Percentiles rank a stretch among this genome's conserved stretches.
These are phyloP conservation scores for Trametes maxima DNA, from an alignment of 768 basidiomycete species.

Conservation along the genomic window DNA sequence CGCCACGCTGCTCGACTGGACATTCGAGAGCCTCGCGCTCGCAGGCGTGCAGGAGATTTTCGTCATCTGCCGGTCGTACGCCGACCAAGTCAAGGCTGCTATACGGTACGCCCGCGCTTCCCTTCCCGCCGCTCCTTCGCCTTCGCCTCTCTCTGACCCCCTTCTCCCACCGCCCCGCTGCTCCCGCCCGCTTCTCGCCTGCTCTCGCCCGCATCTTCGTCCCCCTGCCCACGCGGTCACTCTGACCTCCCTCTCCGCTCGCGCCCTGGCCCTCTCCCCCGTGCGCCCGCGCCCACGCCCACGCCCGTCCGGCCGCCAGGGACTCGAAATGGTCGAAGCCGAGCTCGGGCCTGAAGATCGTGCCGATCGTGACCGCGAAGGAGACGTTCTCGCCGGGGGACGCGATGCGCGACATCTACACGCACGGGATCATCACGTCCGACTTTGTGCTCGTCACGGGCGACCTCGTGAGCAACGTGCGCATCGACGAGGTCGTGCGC, in stretches of 20 bases:
- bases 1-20: constrained; percentile 92
- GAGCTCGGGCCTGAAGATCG: constrained; percentile 77
- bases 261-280: background rate
- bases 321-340: constrained; percentile 86
- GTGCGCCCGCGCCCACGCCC: constrained; percentile 5
- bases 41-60: constrained; percentile 97
- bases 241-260: background rate
- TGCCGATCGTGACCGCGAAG: constrained; percentile 83
- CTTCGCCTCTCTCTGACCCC: constrained; percentile 9
- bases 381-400: constrained; percentile 89
- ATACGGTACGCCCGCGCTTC: constrained; percentile 62
- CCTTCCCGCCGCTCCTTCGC: background rate
- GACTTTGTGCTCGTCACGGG: constrained; percentile 93
- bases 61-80: constrained; percentile 90
- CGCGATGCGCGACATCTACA: constrained; percentile 92
- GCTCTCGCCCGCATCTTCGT: background rate
- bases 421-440: constrained; percentile 83
- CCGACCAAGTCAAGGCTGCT: constrained; percentile 80
- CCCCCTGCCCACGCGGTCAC: too few species aligned
- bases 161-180: background rate
- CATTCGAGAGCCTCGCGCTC: constrained; percentile 91
- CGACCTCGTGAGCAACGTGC: constrained; percentile 91
- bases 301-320: constrained; percentile 46
- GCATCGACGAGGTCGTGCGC: constrained; percentile 86
- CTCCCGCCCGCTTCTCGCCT: background rate